Evolutionary conservation across 2,329 filamentous ascomycete genomes (phyloP).

Genomic region (Fusarium tricinctum): DNA sequence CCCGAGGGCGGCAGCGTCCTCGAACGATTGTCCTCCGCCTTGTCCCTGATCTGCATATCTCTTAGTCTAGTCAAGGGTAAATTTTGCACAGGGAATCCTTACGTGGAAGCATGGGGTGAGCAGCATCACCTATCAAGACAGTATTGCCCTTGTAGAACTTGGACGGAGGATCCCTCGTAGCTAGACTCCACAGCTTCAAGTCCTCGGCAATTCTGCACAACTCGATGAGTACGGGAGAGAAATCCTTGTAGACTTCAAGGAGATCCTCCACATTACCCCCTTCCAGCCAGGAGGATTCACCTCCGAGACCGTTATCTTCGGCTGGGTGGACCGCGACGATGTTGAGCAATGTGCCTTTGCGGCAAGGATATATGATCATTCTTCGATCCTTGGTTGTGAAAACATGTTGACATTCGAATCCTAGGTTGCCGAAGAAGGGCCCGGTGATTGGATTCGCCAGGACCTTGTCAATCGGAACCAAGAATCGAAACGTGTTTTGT

Average conservation of each 20-base stretch:
- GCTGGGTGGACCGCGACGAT: constrained; percentile 8
- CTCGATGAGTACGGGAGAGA: constrained; percentile 5
- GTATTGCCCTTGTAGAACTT: constrained; percentile 20
- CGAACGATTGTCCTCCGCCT: constrained; percentile 24
- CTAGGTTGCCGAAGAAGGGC: constrained; percentile 3
- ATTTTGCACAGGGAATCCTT: neutral
- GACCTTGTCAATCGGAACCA: constrained; percentile 16
- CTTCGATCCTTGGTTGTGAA: constrained; percentile 1
- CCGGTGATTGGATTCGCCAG: constrained; percentile 1
- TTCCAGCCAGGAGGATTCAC: constrained; percentile 11
- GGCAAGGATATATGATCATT: constrained; percentile 12
- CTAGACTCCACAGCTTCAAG: constrained; percentile 21
- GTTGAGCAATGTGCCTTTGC: neutral
- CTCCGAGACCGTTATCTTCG: neutral
- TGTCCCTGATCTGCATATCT: constrained; percentile 22
- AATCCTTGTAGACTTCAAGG: neutral
- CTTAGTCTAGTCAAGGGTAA: no score
- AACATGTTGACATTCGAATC: constrained; percentile 14
- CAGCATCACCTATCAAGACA: constrained; percentile 21
- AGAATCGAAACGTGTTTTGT: constrained; percentile 14
- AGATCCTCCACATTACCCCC: constrained; percentile 7
- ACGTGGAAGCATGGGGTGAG: constrained; percentile 34
- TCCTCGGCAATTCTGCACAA: constrained; percentile 14
- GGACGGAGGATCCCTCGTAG: constrained; percentile 6
- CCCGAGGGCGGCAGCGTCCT: constrained; percentile 25